Conservation (phyloP, 169 alveolate genomes). For the Cryptosporidium xiaoi region DNA sequence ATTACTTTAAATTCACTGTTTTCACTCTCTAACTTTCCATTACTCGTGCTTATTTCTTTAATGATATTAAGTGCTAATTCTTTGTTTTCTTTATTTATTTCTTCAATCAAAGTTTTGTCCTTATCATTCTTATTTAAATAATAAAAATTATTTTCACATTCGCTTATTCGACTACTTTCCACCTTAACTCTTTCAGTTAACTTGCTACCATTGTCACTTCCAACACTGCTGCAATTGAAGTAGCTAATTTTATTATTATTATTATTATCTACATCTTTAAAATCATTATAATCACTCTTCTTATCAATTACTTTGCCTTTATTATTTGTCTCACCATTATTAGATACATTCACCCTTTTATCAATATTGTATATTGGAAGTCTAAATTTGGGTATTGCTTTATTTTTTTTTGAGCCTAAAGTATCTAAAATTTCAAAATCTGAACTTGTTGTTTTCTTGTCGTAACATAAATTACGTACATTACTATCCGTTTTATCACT, state of each 20-base stretch:
- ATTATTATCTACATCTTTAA: background rate
- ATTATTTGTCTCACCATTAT: no score
- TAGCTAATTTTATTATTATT: background rate
- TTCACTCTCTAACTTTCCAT: conserved; percentile 59
- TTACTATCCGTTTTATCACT: background rate
- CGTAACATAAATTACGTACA: background rate
- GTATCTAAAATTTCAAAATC: background rate
- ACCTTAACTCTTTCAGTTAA: conserved; percentile 50
- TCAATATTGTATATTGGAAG: conserved; percentile 18
- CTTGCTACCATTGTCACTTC: conserved; percentile 52
- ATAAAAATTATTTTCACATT: conserved; percentile 53
- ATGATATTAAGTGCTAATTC: conserved; percentile 72
- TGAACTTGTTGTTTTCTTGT: background rate
- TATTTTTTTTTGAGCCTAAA: background rate
- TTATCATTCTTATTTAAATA: conserved; percentile 63
- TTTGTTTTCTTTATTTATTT: conserved; percentile 75
- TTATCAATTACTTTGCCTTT: no score
- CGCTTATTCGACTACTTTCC: conserved; percentile 63
- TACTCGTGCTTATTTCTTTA: conserved; percentile 68
- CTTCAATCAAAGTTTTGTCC: conserved; percentile 73
- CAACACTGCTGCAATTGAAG: conserved; percentile 1
- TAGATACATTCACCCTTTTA: background rate
- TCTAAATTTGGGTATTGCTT: conserved; percentile 16
- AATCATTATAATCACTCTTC: background rate
- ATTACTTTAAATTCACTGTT: conserved; percentile 65